These are phyloP conservation scores for Hygrophoropsis aurantiaca DNA, from an alignment of 768 basidiomycete genomes.

Conservation along the genomic window DNA sequence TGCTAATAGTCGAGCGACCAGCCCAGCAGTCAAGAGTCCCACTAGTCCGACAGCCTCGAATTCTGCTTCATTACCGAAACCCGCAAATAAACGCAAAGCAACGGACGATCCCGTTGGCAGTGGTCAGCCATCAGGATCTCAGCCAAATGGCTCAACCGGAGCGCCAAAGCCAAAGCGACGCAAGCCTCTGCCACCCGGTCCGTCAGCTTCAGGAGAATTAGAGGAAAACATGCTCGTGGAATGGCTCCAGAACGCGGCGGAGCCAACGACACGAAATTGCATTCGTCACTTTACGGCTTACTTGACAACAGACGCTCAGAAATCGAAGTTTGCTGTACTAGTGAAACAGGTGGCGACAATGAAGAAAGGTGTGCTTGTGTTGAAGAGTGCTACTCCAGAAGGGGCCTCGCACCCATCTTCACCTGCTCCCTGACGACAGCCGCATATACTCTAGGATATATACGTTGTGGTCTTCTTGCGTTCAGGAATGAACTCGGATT, in stretches of 20 bases:
- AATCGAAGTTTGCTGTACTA: slow-evolving; percentile 72
- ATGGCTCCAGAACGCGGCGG: slow-evolving; percentile 70
- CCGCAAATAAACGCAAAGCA: slow-evolving; percentile 62
- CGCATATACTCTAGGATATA: too few relatives aligned
- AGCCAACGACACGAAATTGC: slow-evolving; percentile 75
- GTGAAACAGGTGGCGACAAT: slow-evolving; percentile 78
- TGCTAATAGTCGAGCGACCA: slow-evolving; percentile 34
- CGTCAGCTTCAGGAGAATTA: slow-evolving; percentile 54
- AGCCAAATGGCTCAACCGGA: slow-evolving; percentile 19
- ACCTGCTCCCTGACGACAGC: too few relatives aligned
- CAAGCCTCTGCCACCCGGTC: slow-evolving; percentile 38
- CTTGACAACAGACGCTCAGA: slow-evolving; percentile 66
- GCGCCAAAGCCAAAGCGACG: slow-evolving; percentile 56
- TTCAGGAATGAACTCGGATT: too few relatives aligned
- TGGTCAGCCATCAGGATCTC: slow-evolving; percentile 4
- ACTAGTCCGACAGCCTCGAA: slow-evolving; percentile 37
- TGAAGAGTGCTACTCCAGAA: slow-evolving; percentile 44
- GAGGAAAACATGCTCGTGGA: slow-evolving; percentile 68
- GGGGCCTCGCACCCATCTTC: slow-evolving; percentile 3
- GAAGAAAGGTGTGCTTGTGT: slow-evolving; percentile 61
- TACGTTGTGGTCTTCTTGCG: too few relatives aligned
- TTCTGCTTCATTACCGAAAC: slow-evolving; percentile 32
- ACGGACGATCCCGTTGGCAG: slow-evolving; percentile 34
- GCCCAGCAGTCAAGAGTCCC: slow-evolving; percentile 27
- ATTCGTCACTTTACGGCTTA: slow-evolving; percentile 80